phyloP scores from a whole-genome alignment of 2,329 filamentous ascomycete genomes.

The Neofusicoccum parvum region DNA sequence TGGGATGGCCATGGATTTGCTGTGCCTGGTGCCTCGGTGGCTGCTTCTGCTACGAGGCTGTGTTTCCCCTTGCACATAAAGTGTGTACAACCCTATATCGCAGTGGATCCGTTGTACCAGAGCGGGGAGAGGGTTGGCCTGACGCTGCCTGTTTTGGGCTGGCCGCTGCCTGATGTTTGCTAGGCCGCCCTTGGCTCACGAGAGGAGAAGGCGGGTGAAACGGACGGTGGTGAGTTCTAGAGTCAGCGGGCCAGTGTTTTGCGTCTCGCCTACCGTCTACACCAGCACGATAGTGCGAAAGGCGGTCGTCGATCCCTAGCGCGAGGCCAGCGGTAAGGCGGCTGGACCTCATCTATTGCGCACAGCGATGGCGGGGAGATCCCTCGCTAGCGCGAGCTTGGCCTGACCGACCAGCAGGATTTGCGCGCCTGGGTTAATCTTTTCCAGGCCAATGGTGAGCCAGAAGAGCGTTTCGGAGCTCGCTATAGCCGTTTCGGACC shows the following conservation, averaged over 20 bases:
- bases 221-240: neutral
- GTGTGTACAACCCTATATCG: neutral
- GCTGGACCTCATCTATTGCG: conserved; percentile 3
- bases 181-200: neutral
- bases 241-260: neutral
- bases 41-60: neutral
- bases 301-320: neutral
- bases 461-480: neutral
- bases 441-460: neutral
- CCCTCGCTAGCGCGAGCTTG: neutral
- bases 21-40: neutral
- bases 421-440: neutral
- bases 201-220: neutral
- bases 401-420: neutral
- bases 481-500: neutral
- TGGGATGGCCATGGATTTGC: neutral
- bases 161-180: neutral
- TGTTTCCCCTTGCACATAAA: neutral
- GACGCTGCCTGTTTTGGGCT: neutral
- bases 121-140: neutral
- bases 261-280: neutral
- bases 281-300: neutral
- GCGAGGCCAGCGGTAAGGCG: neutral
- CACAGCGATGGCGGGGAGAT: neutral
- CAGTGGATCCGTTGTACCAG: neutral